Percentiles rank a stretch among this genome's conserved stretches.
Evolutionary conservation across 345 rosid species (phyloP).

Genomic region (Gossypium thurberi): DNA sequence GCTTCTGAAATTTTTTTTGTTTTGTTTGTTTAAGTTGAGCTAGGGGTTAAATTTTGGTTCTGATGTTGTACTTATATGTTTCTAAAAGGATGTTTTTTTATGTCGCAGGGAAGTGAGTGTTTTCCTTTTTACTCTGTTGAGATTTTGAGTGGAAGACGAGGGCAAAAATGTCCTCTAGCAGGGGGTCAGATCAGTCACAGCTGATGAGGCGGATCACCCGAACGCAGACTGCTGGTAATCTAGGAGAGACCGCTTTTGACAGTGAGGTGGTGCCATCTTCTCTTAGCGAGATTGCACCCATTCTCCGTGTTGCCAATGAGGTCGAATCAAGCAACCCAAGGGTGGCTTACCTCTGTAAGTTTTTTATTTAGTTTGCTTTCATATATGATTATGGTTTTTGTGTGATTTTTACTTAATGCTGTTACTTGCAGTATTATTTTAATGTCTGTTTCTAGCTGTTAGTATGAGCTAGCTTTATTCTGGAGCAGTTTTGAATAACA

Average conservation of each 20-base stretch:
- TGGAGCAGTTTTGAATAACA: neutral
- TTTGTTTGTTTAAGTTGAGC: neutral
- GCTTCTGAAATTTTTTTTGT: no score
- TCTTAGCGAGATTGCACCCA: conserved; percentile 86
- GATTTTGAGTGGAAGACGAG: conserved; percentile 19
- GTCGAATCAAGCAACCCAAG: conserved; percentile 84
- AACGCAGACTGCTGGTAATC: conserved; percentile 89
- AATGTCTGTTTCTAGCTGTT: neutral
- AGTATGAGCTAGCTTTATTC: neutral
- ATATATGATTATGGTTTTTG: neutral
- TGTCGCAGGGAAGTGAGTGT: conserved; percentile 11
- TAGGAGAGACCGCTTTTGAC: conserved; percentile 78
- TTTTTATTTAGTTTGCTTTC: neutral
- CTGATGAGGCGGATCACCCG: conserved; percentile 50
- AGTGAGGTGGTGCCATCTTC: conserved; percentile 98
- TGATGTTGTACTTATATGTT: neutral
- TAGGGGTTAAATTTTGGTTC: neutral
- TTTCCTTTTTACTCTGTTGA: neutral
- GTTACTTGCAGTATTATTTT: neutral
- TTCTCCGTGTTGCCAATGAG: conserved; percentile 99
- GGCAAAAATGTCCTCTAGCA: conserved; percentile 46
- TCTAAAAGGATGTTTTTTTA: neutral
- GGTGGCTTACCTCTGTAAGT: conserved; percentile 94
- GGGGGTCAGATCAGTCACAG: conserved; percentile 42
- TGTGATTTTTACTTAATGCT: neutral